These are phyloP conservation scores for Chrysanthemum lavandulifolium DNA, from an alignment of 129 eudicot genomes.

Conservation along the genomic window DNA sequence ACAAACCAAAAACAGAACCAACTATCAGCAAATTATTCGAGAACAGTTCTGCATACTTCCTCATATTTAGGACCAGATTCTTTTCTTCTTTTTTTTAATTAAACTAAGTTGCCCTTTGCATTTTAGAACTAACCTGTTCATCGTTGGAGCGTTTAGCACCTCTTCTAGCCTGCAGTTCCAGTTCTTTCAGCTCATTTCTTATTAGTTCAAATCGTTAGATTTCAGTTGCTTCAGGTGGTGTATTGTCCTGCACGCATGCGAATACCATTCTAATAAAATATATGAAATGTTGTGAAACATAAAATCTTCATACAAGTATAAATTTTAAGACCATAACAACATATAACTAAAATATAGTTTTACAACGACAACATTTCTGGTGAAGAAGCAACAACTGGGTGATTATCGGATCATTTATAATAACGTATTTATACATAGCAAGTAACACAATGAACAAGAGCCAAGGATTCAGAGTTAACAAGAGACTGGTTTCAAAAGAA, in stretches of 20 bases:
- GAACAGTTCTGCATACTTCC: background rate
- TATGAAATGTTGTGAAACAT: background rate
- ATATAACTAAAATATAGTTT: background rate
- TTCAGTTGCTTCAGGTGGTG: slow-evolving; percentile 55
- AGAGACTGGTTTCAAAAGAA: no score
- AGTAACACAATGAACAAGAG: no score
- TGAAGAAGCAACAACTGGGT: background rate
- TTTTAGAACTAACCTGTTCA: no score
- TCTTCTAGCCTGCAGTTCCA: no score
- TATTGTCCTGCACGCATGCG: slow-evolving; percentile 22
- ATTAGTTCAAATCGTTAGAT: slow-evolving; percentile 65
- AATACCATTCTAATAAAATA: background rate
- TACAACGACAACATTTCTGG: background rate
- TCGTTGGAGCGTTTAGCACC: no score
- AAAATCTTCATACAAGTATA: background rate
- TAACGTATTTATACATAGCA: no score
- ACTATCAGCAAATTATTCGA: background rate
- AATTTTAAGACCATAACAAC: background rate
- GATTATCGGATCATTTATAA: no score
- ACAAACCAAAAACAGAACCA: slow-evolving; percentile 2
- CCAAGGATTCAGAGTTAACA: no score
- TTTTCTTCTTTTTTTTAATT: no score
- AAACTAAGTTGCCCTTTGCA: no score
- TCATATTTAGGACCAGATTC: no score
- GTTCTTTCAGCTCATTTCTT: no score